Conservation (phyloP, 1,284 basidiomycete species). For the Rhodotorula sp. region DNA sequence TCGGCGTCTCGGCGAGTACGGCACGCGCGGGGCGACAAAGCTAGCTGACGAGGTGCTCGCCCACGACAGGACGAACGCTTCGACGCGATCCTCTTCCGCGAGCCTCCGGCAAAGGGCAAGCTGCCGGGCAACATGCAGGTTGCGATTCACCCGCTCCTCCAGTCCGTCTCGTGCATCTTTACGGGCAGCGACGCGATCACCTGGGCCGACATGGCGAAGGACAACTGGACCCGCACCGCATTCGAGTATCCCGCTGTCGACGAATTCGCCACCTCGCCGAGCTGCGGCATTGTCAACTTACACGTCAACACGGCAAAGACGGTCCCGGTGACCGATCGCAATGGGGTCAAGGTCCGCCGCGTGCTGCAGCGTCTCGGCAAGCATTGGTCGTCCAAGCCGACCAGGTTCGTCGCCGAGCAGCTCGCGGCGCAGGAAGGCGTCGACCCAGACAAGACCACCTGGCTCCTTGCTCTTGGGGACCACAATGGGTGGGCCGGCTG, state of each 20-base stretch:
- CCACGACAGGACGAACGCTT: background rate
- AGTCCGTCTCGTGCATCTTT: background rate
- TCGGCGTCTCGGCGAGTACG: too few species aligned
- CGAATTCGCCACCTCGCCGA: background rate
- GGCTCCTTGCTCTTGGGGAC: background rate
- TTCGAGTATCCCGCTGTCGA: background rate
- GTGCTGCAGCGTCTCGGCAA: background rate
- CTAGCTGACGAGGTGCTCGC: background rate
- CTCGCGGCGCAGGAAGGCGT: background rate
- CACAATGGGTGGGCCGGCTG: background rate
- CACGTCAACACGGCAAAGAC: background rate
- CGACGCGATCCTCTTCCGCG: background rate
- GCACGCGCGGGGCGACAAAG: too few species aligned
- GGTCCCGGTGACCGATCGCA: slow-evolving; percentile 1
- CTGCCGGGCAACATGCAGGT: background rate
- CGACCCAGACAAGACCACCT: background rate
- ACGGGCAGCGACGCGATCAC: background rate
- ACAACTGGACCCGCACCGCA: background rate
- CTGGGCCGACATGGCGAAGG: background rate
- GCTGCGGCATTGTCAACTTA: background rate
- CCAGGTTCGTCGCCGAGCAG: background rate
- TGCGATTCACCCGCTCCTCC: slow-evolving; percentile 9
- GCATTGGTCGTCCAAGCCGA: background rate
- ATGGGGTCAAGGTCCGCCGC: background rate
- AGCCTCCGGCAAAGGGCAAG: background rate